These are phyloP conservation scores for Paecilomyces formosus DNA, from an alignment of 2,329 filamentous ascomycete genomes.

Conservation along the genomic window DNA sequence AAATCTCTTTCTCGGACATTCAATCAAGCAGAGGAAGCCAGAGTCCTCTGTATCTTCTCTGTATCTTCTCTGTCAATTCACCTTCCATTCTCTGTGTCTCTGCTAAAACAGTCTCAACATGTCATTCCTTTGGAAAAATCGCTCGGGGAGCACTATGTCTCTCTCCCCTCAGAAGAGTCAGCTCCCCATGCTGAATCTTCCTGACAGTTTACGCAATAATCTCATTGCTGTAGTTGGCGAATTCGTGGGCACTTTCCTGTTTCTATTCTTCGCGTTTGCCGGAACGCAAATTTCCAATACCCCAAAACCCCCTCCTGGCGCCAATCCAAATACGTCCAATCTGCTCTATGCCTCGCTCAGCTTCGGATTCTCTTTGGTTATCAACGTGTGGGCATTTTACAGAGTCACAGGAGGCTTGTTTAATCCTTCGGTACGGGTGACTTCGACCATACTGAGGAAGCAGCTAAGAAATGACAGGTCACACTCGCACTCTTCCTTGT, in stretches of 20 bases:
- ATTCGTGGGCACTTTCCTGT: conserved; percentile 46
- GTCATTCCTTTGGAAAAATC: background rate
- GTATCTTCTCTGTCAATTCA: background rate
- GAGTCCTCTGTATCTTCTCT: background rate
- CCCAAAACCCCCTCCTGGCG: conserved; percentile 22
- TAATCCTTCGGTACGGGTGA: conserved; percentile 37
- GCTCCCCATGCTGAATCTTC: conserved; percentile 27
- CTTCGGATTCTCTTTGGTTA: conserved; percentile 42
- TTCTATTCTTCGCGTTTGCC: conserved; percentile 43
- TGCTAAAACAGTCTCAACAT: background rate
- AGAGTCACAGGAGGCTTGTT: conserved; percentile 46
- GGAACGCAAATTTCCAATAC: conserved; percentile 41
- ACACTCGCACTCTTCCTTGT: conserved; percentile 55
- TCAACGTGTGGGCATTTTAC: conserved; percentile 51
- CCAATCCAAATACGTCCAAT: conserved; percentile 25
- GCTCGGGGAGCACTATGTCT: background rate
- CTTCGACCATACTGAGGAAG: background rate
- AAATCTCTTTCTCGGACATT: background rate
- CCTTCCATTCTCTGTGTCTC: background rate
- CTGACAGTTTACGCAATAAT: conserved; percentile 34
- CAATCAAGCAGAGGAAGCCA: background rate
- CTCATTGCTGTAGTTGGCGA: conserved; percentile 42
- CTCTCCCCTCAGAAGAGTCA: conserved; percentile 5
- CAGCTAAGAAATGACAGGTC: conserved; percentile 25
- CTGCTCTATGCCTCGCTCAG: conserved; percentile 37